These are phyloP conservation scores for Tetraselmis chui DNA, from an alignment of 139 green algal species.

Conservation along the genomic window DNA sequence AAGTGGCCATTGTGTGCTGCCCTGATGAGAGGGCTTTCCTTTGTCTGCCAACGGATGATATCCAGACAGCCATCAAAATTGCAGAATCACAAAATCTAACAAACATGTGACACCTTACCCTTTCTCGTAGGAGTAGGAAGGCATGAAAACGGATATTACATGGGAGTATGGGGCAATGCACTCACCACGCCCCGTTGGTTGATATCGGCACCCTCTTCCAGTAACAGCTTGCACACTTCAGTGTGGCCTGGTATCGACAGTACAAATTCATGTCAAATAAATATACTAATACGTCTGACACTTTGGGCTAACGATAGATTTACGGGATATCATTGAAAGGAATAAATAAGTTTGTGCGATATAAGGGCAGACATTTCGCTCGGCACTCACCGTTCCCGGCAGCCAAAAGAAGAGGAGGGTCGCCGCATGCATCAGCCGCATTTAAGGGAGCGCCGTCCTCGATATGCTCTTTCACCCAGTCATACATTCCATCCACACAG, in stretches of 20 bases:
- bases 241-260: conserved; percentile 78
- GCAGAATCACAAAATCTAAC: too few species aligned
- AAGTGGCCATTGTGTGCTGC: conserved; percentile 87
- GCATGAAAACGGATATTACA: too few species aligned
- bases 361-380: too few species aligned
- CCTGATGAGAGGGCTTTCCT: conserved; percentile 75
- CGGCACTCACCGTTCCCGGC: conserved; percentile 66
- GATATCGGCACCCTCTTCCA: conserved; percentile 80
- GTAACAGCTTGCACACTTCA: conserved; percentile 57
- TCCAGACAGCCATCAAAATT: too few species aligned
- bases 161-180: too few species aligned
- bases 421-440: conserved; percentile 86
- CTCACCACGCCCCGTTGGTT: conserved; percentile 84
- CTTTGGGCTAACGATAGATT: background rate
- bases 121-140: too few species aligned
- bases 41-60: conserved; percentile 84
- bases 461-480: conserved; percentile 92
- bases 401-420: conserved; percentile 84
- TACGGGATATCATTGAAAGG: background rate
- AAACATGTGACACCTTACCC: too few species aligned
- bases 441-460: conserved; percentile 83
- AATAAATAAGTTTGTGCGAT: background rate
- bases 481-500: conserved; percentile 86
- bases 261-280: too few species aligned
- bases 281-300: too few species aligned